A percentile compares a stretch with the other conserved stretches of the same genome.
Conservation (phyloP, 306 rosid species). For the Purshia tridentata region DNA sequence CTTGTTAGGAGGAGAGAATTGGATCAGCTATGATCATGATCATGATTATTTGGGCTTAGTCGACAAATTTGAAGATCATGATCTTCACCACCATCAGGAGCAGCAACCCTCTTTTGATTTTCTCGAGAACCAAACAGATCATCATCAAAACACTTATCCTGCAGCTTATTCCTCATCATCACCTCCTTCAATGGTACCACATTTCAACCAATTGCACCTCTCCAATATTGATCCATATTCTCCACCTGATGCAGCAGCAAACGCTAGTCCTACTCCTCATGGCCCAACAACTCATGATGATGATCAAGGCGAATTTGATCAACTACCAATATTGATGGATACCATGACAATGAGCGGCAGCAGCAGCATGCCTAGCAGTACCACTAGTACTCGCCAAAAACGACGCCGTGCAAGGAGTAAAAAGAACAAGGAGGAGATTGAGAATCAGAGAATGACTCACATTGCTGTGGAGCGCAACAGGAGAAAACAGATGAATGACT, state of each 20-base stretch:
- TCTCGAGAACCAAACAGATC: constrained; percentile 54
- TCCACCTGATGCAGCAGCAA: background rate
- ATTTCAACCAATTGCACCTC: constrained; percentile 35
- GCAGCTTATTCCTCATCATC: constrained; percentile 6
- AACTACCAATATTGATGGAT: constrained; percentile 25
- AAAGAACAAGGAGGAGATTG: constrained; percentile 85
- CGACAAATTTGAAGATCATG: constrained; percentile 3
- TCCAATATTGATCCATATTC: constrained; percentile 21
- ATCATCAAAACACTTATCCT: background rate
- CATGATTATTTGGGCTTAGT: no score
- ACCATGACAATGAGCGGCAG: constrained; percentile 14
- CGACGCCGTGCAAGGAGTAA: constrained; percentile 60
- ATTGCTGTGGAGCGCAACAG: constrained; percentile 95
- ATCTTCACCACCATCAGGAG: constrained; percentile 10
- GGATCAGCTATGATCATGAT: constrained; percentile 24
- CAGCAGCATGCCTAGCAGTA: background rate
- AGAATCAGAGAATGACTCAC: constrained; percentile 98
- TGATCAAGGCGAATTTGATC: constrained; percentile 12
- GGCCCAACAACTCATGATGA: background rate
- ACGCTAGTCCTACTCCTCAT: background rate
- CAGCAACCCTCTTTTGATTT: constrained; percentile 36
- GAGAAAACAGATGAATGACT: constrained; percentile 90
- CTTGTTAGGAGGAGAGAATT: constrained; percentile 39
- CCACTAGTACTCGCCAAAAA: constrained; percentile 44
- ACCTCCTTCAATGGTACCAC: constrained; percentile 42